Base-by-base conservation (phyloP, 208 protist genomes). In the Acanthamoeba castellanii region DNA sequence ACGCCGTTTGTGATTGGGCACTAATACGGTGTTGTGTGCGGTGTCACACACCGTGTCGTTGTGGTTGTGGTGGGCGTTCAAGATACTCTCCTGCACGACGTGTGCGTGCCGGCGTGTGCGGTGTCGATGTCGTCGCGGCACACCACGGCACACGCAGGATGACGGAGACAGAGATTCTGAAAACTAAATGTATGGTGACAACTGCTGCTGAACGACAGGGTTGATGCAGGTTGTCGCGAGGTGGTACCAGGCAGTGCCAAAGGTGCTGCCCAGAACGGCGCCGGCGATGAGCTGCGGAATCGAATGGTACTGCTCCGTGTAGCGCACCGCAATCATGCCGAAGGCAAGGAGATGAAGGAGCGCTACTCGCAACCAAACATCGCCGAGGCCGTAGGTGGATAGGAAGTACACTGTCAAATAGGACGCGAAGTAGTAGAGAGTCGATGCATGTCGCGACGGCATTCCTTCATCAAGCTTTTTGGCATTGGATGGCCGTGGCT, bases 261-360 rank as follows among this genome's bases (percentile, higher is more conserved):
- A 74, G 25, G 27, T 20, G 66, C 66, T 42, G 66, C 66, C 66
- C 8, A 74, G 66, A 37, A 74, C 27, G 66, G 66, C 66, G 11
- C 66, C 66, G 1, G 66, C 66, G 11, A 74, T n/a, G 18, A 74
- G 66, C 27, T 74, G 66, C 13, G 66, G 66, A 3, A 74, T 37
- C 66, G 66, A 74, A 25, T 74, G 66, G 66, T 74, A 74, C 27
- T 74, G n/a, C 66, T 74, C 66, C 66, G 66, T 74, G 66, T 74
- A 74, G 66, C 66, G 66, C 66, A 74, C 66, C 11, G 9, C 66
- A 1, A 45, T 25, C 66, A 74, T 74, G n/a, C 66, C 66, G 9
- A 74, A 74, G 8, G 66, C 66, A 3, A 74, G 66, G 3, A 74
- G n/a, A 13, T 74, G 66, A n/a, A 74, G 66, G 27, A 37, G 27